A percentile compares a stretch with the other conserved stretches of the same genome.
These are phyloP conservation scores for Sisymbrium irio DNA, from an alignment of 345 rosid genomes.

Conservation along the genomic window DNA sequence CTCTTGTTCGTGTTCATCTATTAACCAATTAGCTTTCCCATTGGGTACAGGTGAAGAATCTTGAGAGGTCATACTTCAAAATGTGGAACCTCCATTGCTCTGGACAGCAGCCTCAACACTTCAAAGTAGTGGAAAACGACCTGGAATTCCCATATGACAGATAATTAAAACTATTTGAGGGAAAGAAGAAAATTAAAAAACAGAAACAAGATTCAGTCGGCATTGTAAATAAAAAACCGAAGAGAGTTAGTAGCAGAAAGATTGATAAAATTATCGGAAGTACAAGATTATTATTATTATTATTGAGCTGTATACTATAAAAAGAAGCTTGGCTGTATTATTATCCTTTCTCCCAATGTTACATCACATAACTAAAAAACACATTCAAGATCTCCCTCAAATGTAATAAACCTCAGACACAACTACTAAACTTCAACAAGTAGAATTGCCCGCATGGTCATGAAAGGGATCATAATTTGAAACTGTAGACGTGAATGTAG, in stretches of 20 bases:
- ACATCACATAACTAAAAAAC: no score
- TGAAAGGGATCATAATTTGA: no score
- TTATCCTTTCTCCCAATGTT: background rate
- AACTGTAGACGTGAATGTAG: no score
- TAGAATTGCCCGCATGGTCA: no score
- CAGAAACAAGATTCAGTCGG: constrained; percentile 21
- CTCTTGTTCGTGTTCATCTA: background rate
- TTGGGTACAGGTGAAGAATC: constrained; percentile 70
- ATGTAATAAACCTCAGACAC: no score
- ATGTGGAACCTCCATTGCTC: constrained; percentile 92
- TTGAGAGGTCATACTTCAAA: constrained; percentile 83
- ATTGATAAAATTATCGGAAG: constrained; percentile 18
- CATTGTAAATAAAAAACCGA: constrained; percentile 39
- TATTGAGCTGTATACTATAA: constrained; percentile 15
- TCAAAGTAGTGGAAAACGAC: constrained; percentile 78
- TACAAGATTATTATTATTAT: background rate
- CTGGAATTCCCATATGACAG: constrained; percentile 66
- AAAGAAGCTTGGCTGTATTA: background rate
- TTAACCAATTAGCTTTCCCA: background rate
- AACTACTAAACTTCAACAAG: no score
- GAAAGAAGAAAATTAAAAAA: background rate
- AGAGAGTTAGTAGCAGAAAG: constrained; percentile 32
- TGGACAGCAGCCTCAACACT: constrained; percentile 74
- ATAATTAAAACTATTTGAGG: constrained; percentile 15
- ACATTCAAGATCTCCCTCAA: no score